A percentile compares a stretch with the other conserved stretches of the same genome.
Conservation (phyloP, 2,329 filamentous ascomycete species). For the Curvularia verruculosa region DNA sequence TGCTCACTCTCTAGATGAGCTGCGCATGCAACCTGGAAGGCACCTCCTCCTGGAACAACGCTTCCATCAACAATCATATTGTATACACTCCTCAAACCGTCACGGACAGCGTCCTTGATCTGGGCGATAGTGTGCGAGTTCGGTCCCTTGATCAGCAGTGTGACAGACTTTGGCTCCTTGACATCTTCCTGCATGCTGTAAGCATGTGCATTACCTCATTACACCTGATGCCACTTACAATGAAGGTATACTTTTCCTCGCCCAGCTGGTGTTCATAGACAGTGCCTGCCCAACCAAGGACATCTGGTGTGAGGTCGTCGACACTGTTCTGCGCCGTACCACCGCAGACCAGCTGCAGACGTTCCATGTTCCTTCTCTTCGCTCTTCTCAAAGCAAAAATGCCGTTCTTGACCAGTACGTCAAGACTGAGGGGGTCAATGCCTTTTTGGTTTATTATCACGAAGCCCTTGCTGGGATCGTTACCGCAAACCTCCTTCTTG, state of each 20-base stretch:
- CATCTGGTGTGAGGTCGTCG: constrained; percentile 84
- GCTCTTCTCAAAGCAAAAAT: constrained; percentile 93
- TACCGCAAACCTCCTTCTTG: constrained; percentile 96
- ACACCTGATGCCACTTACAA: constrained; percentile 53
- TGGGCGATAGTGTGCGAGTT: constrained; percentile 97
- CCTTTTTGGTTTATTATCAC: constrained; percentile 99
- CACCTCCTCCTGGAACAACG: constrained; percentile 91
- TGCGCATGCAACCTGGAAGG: constrained; percentile 94
- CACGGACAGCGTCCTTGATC: constrained; percentile 93
- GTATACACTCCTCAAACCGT: constrained; percentile 94
- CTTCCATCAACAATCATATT: constrained; percentile 99
- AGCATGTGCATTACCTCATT: constrained; percentile 17
- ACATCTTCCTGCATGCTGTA: constrained; percentile 73
- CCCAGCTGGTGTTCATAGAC: constrained; percentile 98
- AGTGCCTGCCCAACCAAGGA: constrained; percentile 92
- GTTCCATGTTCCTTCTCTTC: constrained; percentile 99
- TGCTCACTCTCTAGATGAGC: constrained; percentile 83
- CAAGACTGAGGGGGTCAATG: constrained; percentile 93
- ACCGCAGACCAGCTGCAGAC: constrained; percentile 91
- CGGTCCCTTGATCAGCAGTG: constrained; percentile 95
- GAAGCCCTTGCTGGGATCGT: constrained; percentile 91
- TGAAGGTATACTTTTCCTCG: constrained; percentile 98
- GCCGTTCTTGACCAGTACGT: constrained; percentile 96
- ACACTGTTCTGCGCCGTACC: constrained; percentile 94
- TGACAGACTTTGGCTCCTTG: constrained; percentile 98